Conservation (phyloP, 768 basidiomycete species). For the Hygrophorus pudorinus region DNA sequence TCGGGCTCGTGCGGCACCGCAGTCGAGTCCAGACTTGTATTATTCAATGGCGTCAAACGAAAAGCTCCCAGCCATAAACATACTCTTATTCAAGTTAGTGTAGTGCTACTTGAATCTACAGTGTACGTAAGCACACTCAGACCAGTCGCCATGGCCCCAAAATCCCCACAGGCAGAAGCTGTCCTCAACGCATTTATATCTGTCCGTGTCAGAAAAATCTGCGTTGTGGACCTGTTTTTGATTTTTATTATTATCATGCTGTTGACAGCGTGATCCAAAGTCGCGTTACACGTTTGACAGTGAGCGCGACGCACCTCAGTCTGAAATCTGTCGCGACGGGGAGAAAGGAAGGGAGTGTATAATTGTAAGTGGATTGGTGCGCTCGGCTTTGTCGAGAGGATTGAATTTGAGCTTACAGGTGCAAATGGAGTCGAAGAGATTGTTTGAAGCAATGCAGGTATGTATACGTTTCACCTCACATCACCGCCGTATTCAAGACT, state of each 20-base stretch:
- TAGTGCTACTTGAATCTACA: neutral
- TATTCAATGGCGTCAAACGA: too few relatives aligned
- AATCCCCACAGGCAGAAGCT: neutral
- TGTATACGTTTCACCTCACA: neutral
- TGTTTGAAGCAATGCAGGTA: constrained; percentile 71
- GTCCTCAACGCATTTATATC: constrained; percentile 17
- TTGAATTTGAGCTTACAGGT: constrained; percentile 26
- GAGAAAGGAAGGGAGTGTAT: constrained; percentile 45
- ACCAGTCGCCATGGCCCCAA: neutral
- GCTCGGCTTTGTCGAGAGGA: neutral
- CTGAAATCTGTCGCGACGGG: constrained; percentile 48
- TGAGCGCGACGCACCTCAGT: constrained; percentile 43
- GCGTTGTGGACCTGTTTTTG: neutral
- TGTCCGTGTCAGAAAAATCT: constrained; percentile 18
- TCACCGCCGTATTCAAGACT: neutral
- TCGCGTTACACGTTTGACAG: constrained; percentile 54
- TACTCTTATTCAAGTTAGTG: too few relatives aligned
- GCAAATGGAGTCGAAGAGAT: constrained; percentile 48
- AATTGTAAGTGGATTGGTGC: constrained; percentile 27
- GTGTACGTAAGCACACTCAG: neutral
- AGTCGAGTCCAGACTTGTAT: too few relatives aligned
- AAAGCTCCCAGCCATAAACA: too few relatives aligned
- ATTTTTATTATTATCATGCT: neutral
- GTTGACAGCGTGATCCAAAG: constrained; percentile 34
- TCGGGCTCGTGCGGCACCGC: too few relatives aligned